Conservation (phyloP, 73 alveolate genomes). For the Strombidium stylifer region DNA sequence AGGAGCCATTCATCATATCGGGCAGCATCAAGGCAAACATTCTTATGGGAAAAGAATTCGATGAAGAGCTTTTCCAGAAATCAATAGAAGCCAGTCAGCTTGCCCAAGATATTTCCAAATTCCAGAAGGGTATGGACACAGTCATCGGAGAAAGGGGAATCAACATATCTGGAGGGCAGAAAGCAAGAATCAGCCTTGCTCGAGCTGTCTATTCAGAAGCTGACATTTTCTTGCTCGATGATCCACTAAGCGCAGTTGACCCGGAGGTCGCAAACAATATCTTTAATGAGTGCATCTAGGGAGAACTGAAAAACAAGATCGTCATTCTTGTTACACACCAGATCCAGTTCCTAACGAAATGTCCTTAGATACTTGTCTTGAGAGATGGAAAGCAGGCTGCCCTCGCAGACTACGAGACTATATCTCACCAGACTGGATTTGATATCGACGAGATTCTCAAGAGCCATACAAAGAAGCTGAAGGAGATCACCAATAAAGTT, state of each 20-base stretch:
- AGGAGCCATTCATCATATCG: constrained; percentile 90
- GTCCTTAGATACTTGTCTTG: constrained; percentile 30
- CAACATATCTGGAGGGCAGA: constrained; percentile 95
- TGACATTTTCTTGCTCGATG: constrained; percentile 81
- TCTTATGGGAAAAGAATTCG: constrained; percentile 72
- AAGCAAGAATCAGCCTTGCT: constrained; percentile 96
- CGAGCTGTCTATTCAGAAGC: constrained; percentile 92
- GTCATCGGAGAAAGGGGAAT: constrained; percentile 98
- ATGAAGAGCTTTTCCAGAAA: constrained; percentile 70
- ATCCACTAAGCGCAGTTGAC: constrained; percentile 95
- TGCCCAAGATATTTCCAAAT: constrained; percentile 77
- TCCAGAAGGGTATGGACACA: constrained; percentile 90
- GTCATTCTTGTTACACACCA: constrained; percentile 76
- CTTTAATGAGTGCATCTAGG: too few species aligned
- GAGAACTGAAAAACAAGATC: constrained; percentile 74
- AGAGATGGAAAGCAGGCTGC: constrained; percentile 21
- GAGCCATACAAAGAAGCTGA: background rate
- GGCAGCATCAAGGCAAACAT: constrained; percentile 90
- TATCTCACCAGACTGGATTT: background rate
- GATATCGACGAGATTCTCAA: background rate
- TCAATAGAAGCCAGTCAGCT: constrained; percentile 75
- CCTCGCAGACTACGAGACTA: background rate
- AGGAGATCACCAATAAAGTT: too few species aligned
- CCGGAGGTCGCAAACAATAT: constrained; percentile 93
- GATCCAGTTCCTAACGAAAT: constrained; percentile 24